These are phyloP conservation scores for Pseudogymnoascus destructans DNA, from an alignment of 2,329 filamentous ascomycete genomes.

Conservation along the genomic window DNA sequence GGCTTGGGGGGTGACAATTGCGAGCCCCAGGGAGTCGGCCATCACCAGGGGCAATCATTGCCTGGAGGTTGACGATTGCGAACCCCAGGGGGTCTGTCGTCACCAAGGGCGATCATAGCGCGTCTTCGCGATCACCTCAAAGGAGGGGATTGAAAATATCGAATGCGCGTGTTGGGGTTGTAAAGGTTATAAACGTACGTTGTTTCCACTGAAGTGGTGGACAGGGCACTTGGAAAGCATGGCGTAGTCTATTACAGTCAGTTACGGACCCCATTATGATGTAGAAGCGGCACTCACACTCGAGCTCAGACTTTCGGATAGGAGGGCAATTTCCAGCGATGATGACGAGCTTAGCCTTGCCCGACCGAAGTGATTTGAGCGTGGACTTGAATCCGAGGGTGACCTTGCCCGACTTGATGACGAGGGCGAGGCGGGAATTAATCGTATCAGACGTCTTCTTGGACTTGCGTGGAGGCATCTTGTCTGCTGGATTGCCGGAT, in stretches of 20 bases:
- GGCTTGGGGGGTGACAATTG: not conserved
- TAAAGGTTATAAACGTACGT: slow-evolving; percentile 59
- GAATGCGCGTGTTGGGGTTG: not conserved
- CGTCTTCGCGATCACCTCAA: not conserved
- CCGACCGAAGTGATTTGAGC: slow-evolving; percentile 79
- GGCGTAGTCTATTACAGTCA: slow-evolving; percentile 44
- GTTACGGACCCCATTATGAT: too few relatives aligned
- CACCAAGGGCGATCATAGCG: not conserved
- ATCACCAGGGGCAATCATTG: not conserved
- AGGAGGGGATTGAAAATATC: not conserved
- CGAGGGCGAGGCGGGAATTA: slow-evolving; percentile 47
- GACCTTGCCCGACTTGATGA: slow-evolving; percentile 62
- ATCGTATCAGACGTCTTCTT: slow-evolving; percentile 79
- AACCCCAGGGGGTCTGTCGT: not conserved
- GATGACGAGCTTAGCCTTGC: slow-evolving; percentile 98
- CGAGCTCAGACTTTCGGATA: slow-evolving; percentile 93
- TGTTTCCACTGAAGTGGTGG: slow-evolving; percentile 97
- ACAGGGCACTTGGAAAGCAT: slow-evolving; percentile 90
- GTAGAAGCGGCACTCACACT: slow-evolving; percentile 35
- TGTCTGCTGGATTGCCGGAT: not conserved
- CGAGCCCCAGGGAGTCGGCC: not conserved
- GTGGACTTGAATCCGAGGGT: slow-evolving; percentile 82
- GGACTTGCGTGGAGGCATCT: slow-evolving; percentile 34
- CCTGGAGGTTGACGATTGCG: not conserved
- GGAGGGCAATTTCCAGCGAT: slow-evolving; percentile 93